Conservation (phyloP, 345 rosid genomes). For the Sonneratia caseolaris region DNA sequence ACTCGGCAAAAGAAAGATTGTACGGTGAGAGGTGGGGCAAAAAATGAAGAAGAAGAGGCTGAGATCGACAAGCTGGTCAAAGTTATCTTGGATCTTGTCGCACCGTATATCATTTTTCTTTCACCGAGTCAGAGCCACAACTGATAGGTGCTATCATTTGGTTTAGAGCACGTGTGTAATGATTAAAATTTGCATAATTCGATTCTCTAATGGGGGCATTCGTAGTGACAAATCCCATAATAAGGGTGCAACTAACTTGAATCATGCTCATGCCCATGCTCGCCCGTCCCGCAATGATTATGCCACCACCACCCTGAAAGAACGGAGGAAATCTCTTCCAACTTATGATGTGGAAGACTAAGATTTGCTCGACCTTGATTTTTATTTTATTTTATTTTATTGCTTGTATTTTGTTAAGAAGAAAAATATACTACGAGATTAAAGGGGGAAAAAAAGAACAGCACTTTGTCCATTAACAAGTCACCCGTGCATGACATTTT, state of each 20-base stretch:
- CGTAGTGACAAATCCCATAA: background rate
- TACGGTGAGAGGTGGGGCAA: background rate
- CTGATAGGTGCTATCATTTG: slow-evolving; percentile 9
- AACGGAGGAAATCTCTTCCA: background rate
- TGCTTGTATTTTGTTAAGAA: too few species aligned
- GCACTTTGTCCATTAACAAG: too few species aligned
- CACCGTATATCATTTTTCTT: background rate
- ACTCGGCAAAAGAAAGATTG: background rate
- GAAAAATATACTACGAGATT: too few species aligned
- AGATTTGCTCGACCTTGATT: background rate
- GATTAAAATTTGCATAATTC: slow-evolving; percentile 2
- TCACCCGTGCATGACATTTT: too few species aligned
- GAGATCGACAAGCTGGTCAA: slow-evolving; percentile 15
- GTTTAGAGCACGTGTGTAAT: slow-evolving; percentile 13
- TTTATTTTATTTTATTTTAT: background rate
- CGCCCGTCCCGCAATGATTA: background rate
- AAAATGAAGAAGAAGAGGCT: slow-evolving; percentile 9
- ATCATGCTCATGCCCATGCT: background rate
- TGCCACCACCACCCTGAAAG: background rate
- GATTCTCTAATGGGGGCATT: background rate
- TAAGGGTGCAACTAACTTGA: background rate
- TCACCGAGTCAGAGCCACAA: slow-evolving; percentile 10
- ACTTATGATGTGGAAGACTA: background rate
- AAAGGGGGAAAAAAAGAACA: too few species aligned
- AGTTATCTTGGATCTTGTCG: slow-evolving; percentile 7